Evolutionary conservation across 139 green algal genomes (phyloP).

Genomic region (Coelastrella sp.): DNA sequence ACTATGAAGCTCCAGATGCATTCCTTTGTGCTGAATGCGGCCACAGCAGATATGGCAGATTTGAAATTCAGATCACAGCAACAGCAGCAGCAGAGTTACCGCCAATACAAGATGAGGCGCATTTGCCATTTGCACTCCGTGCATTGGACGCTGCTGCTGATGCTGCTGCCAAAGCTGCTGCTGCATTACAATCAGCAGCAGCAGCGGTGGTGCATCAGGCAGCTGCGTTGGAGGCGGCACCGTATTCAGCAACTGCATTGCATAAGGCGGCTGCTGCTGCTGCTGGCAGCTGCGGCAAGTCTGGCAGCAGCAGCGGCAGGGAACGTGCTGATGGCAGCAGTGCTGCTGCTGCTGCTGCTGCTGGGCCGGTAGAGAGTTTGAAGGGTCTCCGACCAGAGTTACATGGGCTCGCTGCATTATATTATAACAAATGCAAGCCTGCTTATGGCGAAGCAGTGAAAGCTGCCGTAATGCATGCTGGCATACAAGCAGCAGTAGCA

Average conservation of each 20-base stretch:
- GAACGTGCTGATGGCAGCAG: background rate
- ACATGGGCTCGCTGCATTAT: background rate
- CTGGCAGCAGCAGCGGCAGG: background rate
- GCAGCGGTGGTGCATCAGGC: constrained; percentile 1
- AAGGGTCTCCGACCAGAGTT: constrained; percentile 16
- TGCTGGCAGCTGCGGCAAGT: background rate
- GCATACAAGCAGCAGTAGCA: constrained; percentile 6
- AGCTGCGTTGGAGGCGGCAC: background rate
- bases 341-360: background rate
- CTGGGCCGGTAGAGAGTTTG: background rate
- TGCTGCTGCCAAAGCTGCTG: background rate
- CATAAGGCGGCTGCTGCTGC: background rate
- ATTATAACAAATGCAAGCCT: background rate
- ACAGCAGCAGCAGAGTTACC: constrained; percentile 7
- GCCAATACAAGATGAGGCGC: background rate
- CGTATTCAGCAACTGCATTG: background rate
- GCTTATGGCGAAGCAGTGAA: constrained; percentile 29
- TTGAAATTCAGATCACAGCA: constrained; percentile 10
- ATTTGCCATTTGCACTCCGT: background rate
- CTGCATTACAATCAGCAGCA: background rate
- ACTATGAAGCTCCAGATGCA: constrained; percentile 40
- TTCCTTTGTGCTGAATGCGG: constrained; percentile 45
- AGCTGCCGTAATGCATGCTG: constrained; percentile 10
- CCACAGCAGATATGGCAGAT: constrained; percentile 30
- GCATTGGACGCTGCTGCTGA: constrained; percentile 17